Base-by-base conservation (phyloP, 108 stramenopile genomes). In the Chaetoceros muelleri region DNA sequence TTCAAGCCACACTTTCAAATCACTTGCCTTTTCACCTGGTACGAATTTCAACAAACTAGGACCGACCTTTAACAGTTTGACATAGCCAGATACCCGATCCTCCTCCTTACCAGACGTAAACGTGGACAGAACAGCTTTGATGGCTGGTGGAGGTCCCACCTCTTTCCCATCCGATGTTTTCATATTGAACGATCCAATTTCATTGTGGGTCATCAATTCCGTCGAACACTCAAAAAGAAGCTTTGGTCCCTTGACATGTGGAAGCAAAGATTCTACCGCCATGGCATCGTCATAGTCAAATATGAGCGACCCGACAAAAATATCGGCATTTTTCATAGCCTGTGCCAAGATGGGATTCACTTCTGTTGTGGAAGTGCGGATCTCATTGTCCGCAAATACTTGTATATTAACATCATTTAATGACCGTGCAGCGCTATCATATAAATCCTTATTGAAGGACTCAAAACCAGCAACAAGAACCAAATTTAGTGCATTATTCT, bases 381-480 rank as follows among this genome's bases (percentile, higher is more conserved):
- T 81, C 27, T 88, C 87, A 13, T 72, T 67, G 40, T 86, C 82
- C 18, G 81, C 72, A 65, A 73, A 79, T 8, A 87, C 89, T 53
- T 62, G 47, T 24, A 78, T 26, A 1, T 73, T 22, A 19, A 71
- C 46, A 44, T 64, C n/a, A 3, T 44, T 31, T 3, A 62, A 49
- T 26, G 48, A 51, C 30, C 45, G 48, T 19, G 65, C 78, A 24
- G 85, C 90, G 34, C 78, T 57, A 21, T 66, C 48, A 57, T 92
- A 92, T 29, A 88, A 70, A 30, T 82, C 72, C 20, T 82, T 60
- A 58, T 92, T 92, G 77, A 92, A 92, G 7, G 85, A 84, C 70
- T 92, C 90, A 55, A 92, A 92, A n/a, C 90, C 90, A 2, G 90
- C 85, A 17, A 88, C 79, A 13, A 92, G 69, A 1, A 92, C 85